Evolutionary conservation across 306 rosid species (phyloP).

Genomic region (Pyrus pyrifolia): DNA sequence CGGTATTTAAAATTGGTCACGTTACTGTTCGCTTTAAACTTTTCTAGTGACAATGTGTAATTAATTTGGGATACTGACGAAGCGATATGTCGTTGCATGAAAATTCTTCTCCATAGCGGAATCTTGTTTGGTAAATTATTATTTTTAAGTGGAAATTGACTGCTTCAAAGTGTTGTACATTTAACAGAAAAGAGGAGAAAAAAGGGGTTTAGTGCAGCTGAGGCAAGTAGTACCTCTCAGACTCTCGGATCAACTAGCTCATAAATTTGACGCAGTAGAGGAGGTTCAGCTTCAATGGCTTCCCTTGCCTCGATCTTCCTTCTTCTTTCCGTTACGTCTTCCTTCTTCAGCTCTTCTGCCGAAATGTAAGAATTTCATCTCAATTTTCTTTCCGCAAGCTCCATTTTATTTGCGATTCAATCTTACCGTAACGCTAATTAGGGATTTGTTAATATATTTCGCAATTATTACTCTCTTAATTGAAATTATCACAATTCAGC

Average conservation of each 20-base stretch:
- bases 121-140: neutral
- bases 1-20: rapidly evolving
- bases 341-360: constrained; percentile 20
- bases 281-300: constrained; percentile 31
- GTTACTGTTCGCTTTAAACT: rapidly evolving
- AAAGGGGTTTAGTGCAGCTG: neutral
- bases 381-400: neutral
- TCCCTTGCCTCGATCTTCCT: constrained; percentile 27
- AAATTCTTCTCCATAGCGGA: neutral
- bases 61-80: too few relatives aligned
- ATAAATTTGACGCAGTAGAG: neutral
- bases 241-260: neutral
- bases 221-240: neutral
- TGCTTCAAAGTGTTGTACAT: neutral
- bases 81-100: too few relatives aligned
- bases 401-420: neutral
- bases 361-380: constrained; percentile 31
- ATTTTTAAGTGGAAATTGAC: neutral
- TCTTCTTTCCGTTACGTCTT: constrained; percentile 21
- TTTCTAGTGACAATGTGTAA: too few relatives aligned
- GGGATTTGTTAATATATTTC: neutral
- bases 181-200: too few relatives aligned
- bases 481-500: neutral
- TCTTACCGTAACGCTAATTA: neutral
- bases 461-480: neutral